Base-by-base conservation (phyloP, 1,284 basidiomycete genomes). In the Boletus sp. region DNA sequence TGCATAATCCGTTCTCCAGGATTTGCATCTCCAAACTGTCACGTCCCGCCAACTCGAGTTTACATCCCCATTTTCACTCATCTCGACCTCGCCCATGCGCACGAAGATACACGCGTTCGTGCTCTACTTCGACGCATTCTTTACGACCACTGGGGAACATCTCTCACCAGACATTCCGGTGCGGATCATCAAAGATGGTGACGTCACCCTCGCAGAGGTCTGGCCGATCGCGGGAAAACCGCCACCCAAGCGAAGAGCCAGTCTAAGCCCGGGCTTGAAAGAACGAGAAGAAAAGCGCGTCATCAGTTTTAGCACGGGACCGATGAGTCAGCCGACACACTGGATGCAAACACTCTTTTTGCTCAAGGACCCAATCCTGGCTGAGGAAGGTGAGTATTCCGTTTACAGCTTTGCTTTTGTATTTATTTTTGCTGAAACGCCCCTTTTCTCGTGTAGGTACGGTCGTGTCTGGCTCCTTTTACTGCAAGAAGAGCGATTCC, bases 301-400 rank as follows among this genome's bases (percentile, higher is more conserved):
- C 35, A 87, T 87, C 11, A 93, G 91, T 73, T 98, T 98, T 76
- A 97, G 94, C 64, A 99, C 97, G 0, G 94, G 95, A 1, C 95
- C 97, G 7, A 77, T 78, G 68, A 93, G 92, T 64, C 86, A 88
- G 52, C 88, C 92, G 27, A 99, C 97, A n/a, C 97, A 99, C 75
- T 99, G 97, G 97, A 97, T 97, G 75, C 97, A 99, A 74, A 96
- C 96, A 0, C 71, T 95, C 16, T 97, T 99, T 76, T 78, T 98
- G 65, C 80, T 99, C 64, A 83, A 86, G 58, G 86, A 95, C 55
- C 91, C 94, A 0, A 85, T 98, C 62, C 71, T 76, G 28, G 88
- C 92, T 0, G 79, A 83, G 11, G 85, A 91, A 74, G 95, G 94
- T 89, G 60, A 56, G 83, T 73, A 5, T 19, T 54, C 3, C 21